These are phyloP conservation scores for Fonsecaea monophora DNA, from an alignment of 2,329 filamentous ascomycete species.

Conservation along the genomic window DNA sequence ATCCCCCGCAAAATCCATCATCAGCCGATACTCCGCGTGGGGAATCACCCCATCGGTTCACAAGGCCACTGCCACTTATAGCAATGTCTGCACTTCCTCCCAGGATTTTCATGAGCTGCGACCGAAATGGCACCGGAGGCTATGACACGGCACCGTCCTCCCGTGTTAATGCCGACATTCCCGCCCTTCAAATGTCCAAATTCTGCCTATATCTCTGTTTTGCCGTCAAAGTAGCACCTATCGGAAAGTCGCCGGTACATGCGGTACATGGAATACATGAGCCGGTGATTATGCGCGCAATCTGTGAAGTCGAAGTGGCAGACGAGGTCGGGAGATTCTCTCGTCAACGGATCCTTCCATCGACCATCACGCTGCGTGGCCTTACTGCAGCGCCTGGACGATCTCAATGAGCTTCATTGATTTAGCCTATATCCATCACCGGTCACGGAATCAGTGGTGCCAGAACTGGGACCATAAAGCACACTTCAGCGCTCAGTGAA, in stretches of 20 bases:
- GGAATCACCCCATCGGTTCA: background rate
- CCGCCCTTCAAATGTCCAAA: background rate
- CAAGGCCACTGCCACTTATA: background rate
- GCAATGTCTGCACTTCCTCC: background rate
- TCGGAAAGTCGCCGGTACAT: constrained; percentile 1
- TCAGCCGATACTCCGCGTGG: constrained; percentile 6
- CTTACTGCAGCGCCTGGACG: background rate
- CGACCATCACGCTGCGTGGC: background rate
- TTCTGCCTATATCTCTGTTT: constrained; percentile 4
- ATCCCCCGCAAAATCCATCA: background rate
- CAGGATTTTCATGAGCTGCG: background rate
- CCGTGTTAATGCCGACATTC: constrained; percentile 3
- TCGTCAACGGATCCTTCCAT: background rate
- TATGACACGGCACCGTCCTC: background rate
- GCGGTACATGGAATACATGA: background rate
- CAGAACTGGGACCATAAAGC: background rate
- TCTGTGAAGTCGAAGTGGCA: background rate
- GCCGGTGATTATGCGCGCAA: background rate
- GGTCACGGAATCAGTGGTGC: background rate
- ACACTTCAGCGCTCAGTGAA: background rate
- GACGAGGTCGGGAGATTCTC: background rate
- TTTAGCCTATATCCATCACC: background rate
- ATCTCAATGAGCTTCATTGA: background rate
- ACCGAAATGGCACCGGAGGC: background rate
- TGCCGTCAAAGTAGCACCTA: background rate